Evolutionary conservation across 2,329 filamentous ascomycete genomes (phyloP), one percentile per base, ranked within the genome.

Genomic region (Arthrobotrys pseudoclavata): DNA sequence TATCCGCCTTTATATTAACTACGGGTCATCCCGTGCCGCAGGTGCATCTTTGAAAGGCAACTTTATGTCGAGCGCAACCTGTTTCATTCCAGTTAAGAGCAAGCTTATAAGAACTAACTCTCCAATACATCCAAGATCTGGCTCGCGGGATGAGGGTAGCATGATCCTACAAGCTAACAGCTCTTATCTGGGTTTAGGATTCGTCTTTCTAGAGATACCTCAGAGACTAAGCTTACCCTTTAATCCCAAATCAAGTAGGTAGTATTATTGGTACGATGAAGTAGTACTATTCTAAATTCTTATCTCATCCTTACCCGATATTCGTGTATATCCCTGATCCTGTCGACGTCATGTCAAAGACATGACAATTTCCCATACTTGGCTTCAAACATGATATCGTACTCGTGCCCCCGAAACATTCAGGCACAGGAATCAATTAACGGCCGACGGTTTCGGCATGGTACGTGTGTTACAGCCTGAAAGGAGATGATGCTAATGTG

Each of bases 401-500:
- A 31, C 50, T 53, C 26, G 50, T 18, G 26, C n/a, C 12, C n/a
- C 50, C 50, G 24, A 57, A 57, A 57, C 52, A 57, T 57, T n/a
- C 52, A 37, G 52, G 29, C 31, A 57, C 52, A 57, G n/a, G 29
- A 57, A 57, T 10, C 6, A 57, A 34, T 15, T 7, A 52, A 53
- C 18, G 29, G 52, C 52, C 15, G 40, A 15, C 52, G 29, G 52
- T 57, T 57, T 37, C 50, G 50, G 50, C 50, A 20, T 53, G 15
- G 34, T 13, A 53, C 50, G 26, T 31, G 24, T 53, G 15, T 31
- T 20, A 57, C 52, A 34, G 52, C 52, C 52, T 57, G 29, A 15
- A 57, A 57, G 52, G 52, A 57, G 15, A 57, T 57, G 52, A 37
- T 57, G 31, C 31, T 57, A 57, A 40, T 18, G 9, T 57, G 7